Evolutionary conservation across 441 rosid species (phyloP).

Genomic region (Erodium moschatum): DNA sequence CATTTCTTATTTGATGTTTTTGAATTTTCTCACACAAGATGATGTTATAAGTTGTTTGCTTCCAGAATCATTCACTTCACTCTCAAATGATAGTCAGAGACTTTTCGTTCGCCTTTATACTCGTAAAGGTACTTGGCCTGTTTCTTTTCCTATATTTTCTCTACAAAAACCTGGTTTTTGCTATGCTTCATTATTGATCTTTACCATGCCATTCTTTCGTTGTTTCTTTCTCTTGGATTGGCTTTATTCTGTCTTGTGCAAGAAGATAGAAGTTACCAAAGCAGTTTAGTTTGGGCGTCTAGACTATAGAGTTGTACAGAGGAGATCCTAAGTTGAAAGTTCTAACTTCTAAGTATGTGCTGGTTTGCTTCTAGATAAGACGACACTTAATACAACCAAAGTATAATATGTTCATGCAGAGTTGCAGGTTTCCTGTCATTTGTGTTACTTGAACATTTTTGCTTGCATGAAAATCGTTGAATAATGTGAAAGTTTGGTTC

Average conservation of each 20-base stretch:
- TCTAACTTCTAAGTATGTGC: neutral
- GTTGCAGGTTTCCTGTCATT: neutral
- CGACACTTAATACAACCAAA: neutral
- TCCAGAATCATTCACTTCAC: slow-evolving; percentile 58
- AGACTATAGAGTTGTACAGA: neutral
- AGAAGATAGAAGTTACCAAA: neutral
- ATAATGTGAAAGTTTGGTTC: neutral
- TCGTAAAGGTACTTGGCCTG: slow-evolving; percentile 56
- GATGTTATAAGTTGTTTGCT: slow-evolving; percentile 22
- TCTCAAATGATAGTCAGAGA: slow-evolving; percentile 67
- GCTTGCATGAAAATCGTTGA: neutral
- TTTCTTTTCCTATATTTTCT: neutral
- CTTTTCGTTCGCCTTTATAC: slow-evolving; percentile 77
- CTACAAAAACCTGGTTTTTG: slow-evolving; percentile 13
- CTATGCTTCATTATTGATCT: slow-evolving; percentile 3
- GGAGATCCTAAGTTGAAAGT: neutral
- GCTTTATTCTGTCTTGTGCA: neutral
- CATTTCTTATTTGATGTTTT: slow-evolving; percentile 14
- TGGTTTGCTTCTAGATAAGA: neutral
- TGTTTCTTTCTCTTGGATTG: neutral
- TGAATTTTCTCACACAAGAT: slow-evolving; percentile 8
- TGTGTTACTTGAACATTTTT: neutral
- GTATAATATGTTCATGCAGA: neutral
- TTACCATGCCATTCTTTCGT: neutral
- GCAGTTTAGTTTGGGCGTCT: neutral